phyloP scores from a whole-genome alignment of 2,329 filamentous ascomycete genomes.

The Lachnellula occidentalis region DNA sequence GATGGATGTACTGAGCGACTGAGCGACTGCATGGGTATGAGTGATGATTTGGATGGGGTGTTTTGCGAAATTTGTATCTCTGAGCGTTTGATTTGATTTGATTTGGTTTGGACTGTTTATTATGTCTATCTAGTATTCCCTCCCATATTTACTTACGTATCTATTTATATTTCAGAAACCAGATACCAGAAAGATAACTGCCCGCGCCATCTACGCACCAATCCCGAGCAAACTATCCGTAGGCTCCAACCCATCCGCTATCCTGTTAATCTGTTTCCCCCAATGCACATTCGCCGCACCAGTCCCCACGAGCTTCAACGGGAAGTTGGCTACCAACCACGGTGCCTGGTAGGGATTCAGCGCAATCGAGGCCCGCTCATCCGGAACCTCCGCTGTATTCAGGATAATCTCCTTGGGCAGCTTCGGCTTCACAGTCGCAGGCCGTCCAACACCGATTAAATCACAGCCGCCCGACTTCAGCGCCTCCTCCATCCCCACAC shows the following conservation, averaged over 20 bases:
- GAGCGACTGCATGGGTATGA: not conserved
- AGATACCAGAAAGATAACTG: too few species aligned
- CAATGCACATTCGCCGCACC: slow-evolving; percentile 30
- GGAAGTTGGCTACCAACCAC: slow-evolving; percentile 31
- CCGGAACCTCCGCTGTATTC: slow-evolving; percentile 11
- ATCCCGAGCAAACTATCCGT: too few species aligned
- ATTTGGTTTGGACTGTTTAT: too few species aligned
- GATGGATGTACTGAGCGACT: not conserved
- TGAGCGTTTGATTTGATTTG: too few species aligned
- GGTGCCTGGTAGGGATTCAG: slow-evolving; percentile 27
- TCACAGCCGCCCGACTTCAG: slow-evolving; percentile 8
- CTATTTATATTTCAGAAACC: too few species aligned
- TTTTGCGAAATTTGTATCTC: too few species aligned
- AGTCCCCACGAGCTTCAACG: slow-evolving; percentile 30
- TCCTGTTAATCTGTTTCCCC: not conserved
- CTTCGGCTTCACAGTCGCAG: slow-evolving; percentile 11
- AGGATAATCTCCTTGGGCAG: slow-evolving; percentile 11
- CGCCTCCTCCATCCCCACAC: slow-evolving; percentile 9
- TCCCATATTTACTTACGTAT: too few species aligned
- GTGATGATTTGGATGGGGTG: not conserved
- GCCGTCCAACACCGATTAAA: slow-evolving; percentile 9
- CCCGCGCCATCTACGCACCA: too few species aligned
- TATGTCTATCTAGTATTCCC: too few species aligned
- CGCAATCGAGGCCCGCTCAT: slow-evolving; percentile 20
- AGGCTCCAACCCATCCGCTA: too few species aligned